phyloP scores from a whole-genome alignment of 352 stramenopile species.

The Lagenidium giganteum region DNA sequence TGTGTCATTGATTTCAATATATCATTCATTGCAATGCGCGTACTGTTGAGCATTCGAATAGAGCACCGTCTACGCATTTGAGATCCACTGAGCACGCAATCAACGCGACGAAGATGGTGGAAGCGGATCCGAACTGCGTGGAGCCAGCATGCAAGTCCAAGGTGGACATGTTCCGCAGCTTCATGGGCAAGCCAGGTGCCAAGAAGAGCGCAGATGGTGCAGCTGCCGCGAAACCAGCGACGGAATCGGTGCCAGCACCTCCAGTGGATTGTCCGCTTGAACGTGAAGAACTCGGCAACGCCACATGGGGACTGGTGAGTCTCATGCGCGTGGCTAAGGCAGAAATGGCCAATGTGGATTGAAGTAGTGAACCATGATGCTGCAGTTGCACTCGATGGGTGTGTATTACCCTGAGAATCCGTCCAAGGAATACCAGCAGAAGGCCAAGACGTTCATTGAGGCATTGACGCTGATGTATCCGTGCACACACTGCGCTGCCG shows the following conservation, averaged over 20 bases:
- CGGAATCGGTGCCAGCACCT: slow-evolving; percentile 8
- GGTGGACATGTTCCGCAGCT: slow-evolving; percentile 79
- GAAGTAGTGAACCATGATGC: neutral
- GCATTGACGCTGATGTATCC: slow-evolving; percentile 91
- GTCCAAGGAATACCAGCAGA: slow-evolving; percentile 83
- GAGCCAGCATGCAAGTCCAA: slow-evolving; percentile 84
- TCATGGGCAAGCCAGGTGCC: slow-evolving; percentile 29
- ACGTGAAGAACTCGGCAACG: slow-evolving; percentile 80
- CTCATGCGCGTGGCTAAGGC: neutral
- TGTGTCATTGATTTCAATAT: no score
- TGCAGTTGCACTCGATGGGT: slow-evolving; percentile 89
- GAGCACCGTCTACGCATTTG: no score
- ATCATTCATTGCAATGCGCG: no score
- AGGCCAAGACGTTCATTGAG: slow-evolving; percentile 88
- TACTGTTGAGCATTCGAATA: no score
- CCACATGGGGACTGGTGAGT: slow-evolving; percentile 84
- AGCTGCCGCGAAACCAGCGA: neutral
- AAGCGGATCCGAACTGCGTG: slow-evolving; percentile 79
- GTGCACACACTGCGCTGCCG: slow-evolving; percentile 91
- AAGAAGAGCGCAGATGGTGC: slow-evolving; percentile 9
- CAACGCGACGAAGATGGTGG: slow-evolving; percentile 32
- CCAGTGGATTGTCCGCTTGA: slow-evolving; percentile 75
- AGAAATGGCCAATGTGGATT: neutral
- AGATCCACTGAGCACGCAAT: no score
- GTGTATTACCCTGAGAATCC: slow-evolving; percentile 97